Evolutionary conservation across 306 rosid species (phyloP).

Genomic region (Cicer pinnatifidum): DNA sequence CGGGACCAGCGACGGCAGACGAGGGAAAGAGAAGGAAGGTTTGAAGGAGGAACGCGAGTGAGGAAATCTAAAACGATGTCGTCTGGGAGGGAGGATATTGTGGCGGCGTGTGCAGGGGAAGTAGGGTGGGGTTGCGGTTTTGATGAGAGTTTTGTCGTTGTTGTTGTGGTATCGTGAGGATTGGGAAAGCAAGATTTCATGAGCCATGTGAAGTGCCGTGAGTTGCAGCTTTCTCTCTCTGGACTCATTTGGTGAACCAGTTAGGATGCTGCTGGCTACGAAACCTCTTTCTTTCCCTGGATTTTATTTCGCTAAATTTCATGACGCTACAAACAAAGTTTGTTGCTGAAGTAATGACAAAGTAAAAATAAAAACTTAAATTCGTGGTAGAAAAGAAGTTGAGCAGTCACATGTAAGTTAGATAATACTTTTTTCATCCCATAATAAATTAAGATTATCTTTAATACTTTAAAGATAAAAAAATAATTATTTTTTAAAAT

Average conservation of each 20-base stretch:
- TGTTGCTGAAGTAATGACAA: too few species aligned
- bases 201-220: conserved; percentile 81
- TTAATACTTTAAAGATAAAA: too few species aligned
- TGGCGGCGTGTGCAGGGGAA: conserved; percentile 6
- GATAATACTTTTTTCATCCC: too few species aligned
- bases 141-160: not conserved
- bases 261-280: too few species aligned
- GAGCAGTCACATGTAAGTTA: too few species aligned
- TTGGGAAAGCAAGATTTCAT: conserved; percentile 74
- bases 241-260: conserved; percentile 37
- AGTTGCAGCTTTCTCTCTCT: conserved; percentile 62
- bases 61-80: conserved; percentile 70
- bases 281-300: too few species aligned
- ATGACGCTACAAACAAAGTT: too few species aligned
- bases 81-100: conserved; percentile 69
- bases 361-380: too few species aligned
- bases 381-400: too few species aligned
- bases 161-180: conserved; percentile 43
- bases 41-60: conserved; percentile 54
- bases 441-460: too few species aligned
- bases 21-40: conserved; percentile 57
- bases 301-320: too few species aligned
- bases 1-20: conserved; percentile 69
- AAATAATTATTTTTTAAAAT: too few species aligned
- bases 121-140: not conserved